phyloP scores from a whole-genome alignment of 2,329 filamentous ascomycete genomes.

The Dryadomyces sulphureus region DNA sequence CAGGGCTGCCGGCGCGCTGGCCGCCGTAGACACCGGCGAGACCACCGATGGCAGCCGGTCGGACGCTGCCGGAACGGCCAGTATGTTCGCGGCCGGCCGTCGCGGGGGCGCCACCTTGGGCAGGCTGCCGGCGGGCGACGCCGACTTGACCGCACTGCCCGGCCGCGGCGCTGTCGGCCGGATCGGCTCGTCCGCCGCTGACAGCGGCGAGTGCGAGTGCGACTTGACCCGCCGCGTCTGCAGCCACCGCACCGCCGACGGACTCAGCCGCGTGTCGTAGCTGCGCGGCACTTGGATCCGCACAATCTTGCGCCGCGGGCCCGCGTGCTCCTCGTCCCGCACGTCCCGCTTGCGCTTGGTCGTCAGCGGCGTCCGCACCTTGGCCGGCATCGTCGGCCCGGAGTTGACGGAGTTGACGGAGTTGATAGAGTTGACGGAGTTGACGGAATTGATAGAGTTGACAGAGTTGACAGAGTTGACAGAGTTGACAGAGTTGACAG shows the following conservation, averaged over 20 bases:
- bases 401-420: no score
- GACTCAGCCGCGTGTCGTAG: conserved; percentile 8
- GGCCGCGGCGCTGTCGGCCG: background rate
- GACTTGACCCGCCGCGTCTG: conserved; percentile 2
- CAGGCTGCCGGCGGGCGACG: no score
- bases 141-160: background rate
- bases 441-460: background rate
- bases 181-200: background rate
- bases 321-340: conserved; percentile 6
- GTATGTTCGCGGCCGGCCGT: no score
- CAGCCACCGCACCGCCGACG: conserved; percentile 8
- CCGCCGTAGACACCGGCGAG: no score
- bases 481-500: no score
- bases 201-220: background rate
- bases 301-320: conserved; percentile 15
- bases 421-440: no score
- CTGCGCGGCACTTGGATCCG: conserved; percentile 7
- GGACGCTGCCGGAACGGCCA: no score
- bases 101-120: no score
- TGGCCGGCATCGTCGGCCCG: background rate
- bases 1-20: no score
- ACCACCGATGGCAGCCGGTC: no score
- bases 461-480: no score
- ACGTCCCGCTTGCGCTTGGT: conserved; percentile 18
- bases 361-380: background rate